These are phyloP conservation scores for Cryphonectria naterciae DNA, from an alignment of 2,329 filamentous ascomycete genomes.

Conservation along the genomic window DNA sequence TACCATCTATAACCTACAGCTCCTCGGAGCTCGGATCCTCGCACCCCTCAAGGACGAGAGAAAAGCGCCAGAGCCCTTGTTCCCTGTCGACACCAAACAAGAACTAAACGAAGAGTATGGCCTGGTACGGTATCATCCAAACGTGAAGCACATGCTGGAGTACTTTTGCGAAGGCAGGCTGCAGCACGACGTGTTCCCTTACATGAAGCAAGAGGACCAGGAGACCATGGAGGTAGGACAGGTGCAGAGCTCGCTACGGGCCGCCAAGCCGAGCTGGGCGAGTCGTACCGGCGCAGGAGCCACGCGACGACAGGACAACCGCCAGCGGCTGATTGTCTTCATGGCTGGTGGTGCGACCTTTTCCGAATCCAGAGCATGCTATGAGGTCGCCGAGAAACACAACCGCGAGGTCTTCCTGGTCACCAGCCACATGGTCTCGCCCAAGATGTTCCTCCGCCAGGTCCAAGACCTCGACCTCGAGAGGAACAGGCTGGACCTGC, in stretches of 20 bases:
- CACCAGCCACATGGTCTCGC: slow-evolving; percentile 91
- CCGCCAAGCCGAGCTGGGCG: slow-evolving; percentile 94
- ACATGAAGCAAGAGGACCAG: slow-evolving; percentile 66
- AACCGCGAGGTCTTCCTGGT: slow-evolving; percentile 84
- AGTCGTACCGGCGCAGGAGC: slow-evolving; percentile 60
- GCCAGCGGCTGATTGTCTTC: slow-evolving; percentile 89
- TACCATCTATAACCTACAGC: slow-evolving; percentile 75
- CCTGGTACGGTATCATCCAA: slow-evolving; percentile 85
- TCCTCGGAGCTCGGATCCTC: slow-evolving; percentile 76
- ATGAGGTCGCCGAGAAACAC: slow-evolving; percentile 75
- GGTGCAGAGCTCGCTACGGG: slow-evolving; percentile 77
- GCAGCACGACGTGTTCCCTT: slow-evolving; percentile 71
- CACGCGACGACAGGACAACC: slow-evolving; percentile 74
- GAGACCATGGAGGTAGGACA: slow-evolving; percentile 61
- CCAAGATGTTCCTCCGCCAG: slow-evolving; percentile 80
- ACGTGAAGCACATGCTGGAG: slow-evolving; percentile 82
- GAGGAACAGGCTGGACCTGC: slow-evolving; percentile 77
- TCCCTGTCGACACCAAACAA: slow-evolving; percentile 66
- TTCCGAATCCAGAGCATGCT: slow-evolving; percentile 86
- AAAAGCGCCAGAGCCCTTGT: slow-evolving; percentile 67
- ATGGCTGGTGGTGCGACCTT: slow-evolving; percentile 96
- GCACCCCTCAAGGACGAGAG: slow-evolving; percentile 76
- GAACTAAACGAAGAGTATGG: slow-evolving; percentile 74
- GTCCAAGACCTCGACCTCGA: slow-evolving; percentile 78
- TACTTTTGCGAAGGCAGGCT: slow-evolving; percentile 68